Evolutionary conservation across 352 stramenopile genomes (phyloP), one percentile per base, ranked within the genome.

Genomic region (Globisporangium megalacanthum): DNA sequence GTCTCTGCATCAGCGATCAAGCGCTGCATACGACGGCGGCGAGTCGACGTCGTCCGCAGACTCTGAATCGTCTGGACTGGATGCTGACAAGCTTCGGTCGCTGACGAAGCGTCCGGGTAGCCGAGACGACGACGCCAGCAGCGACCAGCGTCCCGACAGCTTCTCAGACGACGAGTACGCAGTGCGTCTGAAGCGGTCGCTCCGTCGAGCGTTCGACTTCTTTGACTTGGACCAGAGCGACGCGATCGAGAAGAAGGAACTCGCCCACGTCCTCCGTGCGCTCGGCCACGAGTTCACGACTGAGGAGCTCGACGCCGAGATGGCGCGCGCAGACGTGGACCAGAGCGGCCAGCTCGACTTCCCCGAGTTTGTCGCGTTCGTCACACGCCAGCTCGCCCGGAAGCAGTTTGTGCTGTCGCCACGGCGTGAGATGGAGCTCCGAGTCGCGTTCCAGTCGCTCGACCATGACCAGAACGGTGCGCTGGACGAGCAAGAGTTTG

Each of bases 191-290:
- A 90, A 87, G 50, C 70, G 61, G 19, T 77, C 79, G 2, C 59
- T 90, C 14, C 73, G 73, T 4, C 71, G 75, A 50, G 83, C 77
- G 14, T 93, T 91, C 48, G 80, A 91, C 42, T 91, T 91, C 41
- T 93, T 89, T 49, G 83, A 93, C 46, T 56, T 85, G 6, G 77
- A 93, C 37, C 75, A 79, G 25, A 91, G 69, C 17, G 73, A 74
- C 15, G 79, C 73, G 1, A 93, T 93, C 17, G 79, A 88, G 39
- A 88, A 87, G 49, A 66, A 69, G 13, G 81, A 91, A 49, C 60
- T 93, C 17, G 70, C 62, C 10, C 76, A 88, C 36, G 76, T 93
- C 2, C 60, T 93, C 4, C 73, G 77, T 25, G 83, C 80, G 1
- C 57, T 93, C 10, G 83, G 78, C 1, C 72, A 93, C 54, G 80